These are phyloP conservation scores for Phytophthora ramorum DNA, from an alignment of 352 stramenopile genomes.

Conservation along the genomic window DNA sequence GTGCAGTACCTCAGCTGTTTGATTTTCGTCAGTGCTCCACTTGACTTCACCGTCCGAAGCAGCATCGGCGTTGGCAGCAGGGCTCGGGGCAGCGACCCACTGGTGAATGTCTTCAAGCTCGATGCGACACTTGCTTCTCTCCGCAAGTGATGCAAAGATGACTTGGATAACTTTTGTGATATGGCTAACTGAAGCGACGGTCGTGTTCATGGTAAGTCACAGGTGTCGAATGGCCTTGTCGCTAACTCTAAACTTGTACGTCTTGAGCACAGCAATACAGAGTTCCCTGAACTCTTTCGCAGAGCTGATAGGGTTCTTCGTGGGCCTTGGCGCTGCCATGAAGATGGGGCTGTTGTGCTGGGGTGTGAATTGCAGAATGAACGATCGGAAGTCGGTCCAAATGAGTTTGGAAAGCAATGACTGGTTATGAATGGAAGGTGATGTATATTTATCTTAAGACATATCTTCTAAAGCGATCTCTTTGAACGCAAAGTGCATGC, in stretches of 20 bases:
- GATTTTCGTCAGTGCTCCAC: no score
- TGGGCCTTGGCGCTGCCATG: not conserved
- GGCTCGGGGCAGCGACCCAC: not conserved
- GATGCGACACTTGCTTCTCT: constrained; percentile 8
- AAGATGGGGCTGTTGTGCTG: not conserved
- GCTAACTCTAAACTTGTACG: constrained; percentile 6
- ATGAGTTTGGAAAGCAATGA: not conserved
- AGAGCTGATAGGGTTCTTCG: constrained; percentile 23
- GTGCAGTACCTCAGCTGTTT: not conserved
- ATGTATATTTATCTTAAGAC: not conserved
- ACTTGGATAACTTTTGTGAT: constrained; percentile 4
- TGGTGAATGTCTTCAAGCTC: constrained; percentile 4
- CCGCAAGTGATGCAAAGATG: constrained; percentile 5
- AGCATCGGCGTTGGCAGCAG: not conserved
- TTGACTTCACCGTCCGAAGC: not conserved
- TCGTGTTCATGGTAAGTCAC: constrained; percentile 17
- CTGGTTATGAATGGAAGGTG: not conserved
- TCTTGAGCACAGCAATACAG: constrained; percentile 7
- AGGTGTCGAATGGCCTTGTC: constrained; percentile 20
- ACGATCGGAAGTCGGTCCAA: not conserved
- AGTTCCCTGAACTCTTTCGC: constrained; percentile 16
- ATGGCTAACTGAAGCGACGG: not conserved
- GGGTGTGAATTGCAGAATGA: not conserved
- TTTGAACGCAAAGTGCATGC: no score
- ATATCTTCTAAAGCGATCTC: not conserved